These are phyloP conservation scores for Rauvolfia tetraphylla DNA, from an alignment of 257 asterid species.

Conservation along the genomic window DNA sequence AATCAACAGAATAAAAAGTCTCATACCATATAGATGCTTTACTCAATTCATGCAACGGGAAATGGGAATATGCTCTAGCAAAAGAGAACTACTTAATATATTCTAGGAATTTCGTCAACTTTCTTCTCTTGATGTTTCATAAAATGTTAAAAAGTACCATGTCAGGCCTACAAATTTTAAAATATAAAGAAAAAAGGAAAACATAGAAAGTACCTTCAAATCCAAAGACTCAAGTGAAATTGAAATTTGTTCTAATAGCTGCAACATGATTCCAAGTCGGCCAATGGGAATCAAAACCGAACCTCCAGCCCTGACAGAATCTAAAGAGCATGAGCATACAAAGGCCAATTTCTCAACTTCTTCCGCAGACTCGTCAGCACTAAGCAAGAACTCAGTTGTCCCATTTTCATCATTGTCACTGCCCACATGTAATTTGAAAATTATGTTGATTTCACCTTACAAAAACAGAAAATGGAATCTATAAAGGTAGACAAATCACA, in stretches of 20 bases:
- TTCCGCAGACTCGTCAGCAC: slow-evolving; percentile 40
- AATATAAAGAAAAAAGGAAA: neutral
- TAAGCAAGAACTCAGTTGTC: slow-evolving; percentile 31
- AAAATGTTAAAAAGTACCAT: neutral
- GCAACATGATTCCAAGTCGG: slow-evolving; percentile 63
- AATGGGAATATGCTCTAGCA: neutral
- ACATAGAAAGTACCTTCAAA: slow-evolving; percentile 45
- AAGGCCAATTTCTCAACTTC: slow-evolving; percentile 72
- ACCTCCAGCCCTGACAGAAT: slow-evolving; percentile 61
- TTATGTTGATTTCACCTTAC: slow-evolving; percentile 2
- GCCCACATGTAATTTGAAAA: slow-evolving; percentile 23
- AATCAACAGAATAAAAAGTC: neutral
- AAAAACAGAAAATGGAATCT: neutral
- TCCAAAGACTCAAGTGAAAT: slow-evolving; percentile 45
- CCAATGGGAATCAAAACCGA: slow-evolving; percentile 82
- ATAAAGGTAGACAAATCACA: neutral
- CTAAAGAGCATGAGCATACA: slow-evolving; percentile 65
- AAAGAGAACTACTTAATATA: neutral
- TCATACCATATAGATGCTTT: neutral
- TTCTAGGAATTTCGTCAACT: too few species aligned
- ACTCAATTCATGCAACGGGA: too few species aligned
- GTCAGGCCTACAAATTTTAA: neutral
- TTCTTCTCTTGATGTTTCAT: neutral
- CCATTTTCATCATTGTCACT: slow-evolving; percentile 35
- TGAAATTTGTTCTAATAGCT: slow-evolving; percentile 68